Conservation (phyloP, 768 basidiomycete genomes). For the Amanita pallidorosea region DNA sequence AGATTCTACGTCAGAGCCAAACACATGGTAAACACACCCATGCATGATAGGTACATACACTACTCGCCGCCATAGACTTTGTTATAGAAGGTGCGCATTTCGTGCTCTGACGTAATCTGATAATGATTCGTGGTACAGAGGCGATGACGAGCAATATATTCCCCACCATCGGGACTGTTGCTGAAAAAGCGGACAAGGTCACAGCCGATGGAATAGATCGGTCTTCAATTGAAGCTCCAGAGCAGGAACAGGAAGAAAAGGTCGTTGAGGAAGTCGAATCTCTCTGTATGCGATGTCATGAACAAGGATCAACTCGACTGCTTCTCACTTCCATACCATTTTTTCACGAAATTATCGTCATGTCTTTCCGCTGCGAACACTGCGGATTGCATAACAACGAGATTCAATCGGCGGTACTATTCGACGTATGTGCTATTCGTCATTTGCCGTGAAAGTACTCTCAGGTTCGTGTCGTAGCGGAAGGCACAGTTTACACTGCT, state of each 20-base stretch:
- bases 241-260: constrained; percentile 40
- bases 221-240: constrained; percentile 8
- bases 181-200: constrained; percentile 30
- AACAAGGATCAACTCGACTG: constrained; percentile 86
- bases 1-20: neutral
- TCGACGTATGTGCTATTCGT: constrained; percentile 44
- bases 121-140: neutral
- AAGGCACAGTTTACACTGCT: constrained; percentile 75
- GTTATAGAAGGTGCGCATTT: neutral
- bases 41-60: neutral
- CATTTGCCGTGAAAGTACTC: neutral
- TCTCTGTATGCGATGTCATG: constrained; percentile 86
- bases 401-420: constrained; percentile 82
- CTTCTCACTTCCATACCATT: constrained; percentile 91
- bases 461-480: constrained; percentile 35
- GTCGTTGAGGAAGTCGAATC: constrained; percentile 81
- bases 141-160: constrained; percentile 26
- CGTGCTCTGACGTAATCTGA: neutral
- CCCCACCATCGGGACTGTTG: constrained; percentile 48
- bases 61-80: neutral
- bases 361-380: constrained; percentile 94
- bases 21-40: neutral
- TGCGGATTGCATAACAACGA: constrained; percentile 90
- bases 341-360: constrained; percentile 90
- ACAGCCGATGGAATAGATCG: constrained; percentile 4